Conservation (phyloP, 73 alveolate genomes). For the Paramecium bursaria region DNA sequence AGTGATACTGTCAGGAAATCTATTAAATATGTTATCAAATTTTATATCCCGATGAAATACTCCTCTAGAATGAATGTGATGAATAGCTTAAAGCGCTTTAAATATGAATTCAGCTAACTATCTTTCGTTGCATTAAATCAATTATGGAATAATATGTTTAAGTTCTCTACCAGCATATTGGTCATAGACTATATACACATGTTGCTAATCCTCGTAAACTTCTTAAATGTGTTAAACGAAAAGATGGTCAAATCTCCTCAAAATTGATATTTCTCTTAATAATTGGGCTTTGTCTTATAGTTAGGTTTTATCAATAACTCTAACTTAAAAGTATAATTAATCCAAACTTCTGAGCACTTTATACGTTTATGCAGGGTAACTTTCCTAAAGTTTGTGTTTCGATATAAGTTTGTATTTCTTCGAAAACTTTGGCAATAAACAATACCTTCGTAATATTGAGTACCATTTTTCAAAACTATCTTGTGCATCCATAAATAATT, state of each 20-base stretch:
- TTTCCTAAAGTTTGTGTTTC: conserved; percentile 44
- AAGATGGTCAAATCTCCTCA: conserved; percentile 65
- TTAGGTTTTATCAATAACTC: conserved; percentile 60
- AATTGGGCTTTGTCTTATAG: conserved; percentile 34
- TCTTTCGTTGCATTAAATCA: conserved; percentile 41
- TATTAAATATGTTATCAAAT: conserved; percentile 62
- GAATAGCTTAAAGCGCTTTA: conserved; percentile 42
- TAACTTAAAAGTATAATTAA: conserved; percentile 43
- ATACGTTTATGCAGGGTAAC: conserved; percentile 56
- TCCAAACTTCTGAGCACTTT: conserved; percentile 47
- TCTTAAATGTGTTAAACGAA: conserved; percentile 56
- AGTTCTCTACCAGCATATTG: conserved; percentile 64
- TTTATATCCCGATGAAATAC: conserved; percentile 68
- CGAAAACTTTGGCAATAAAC: conserved; percentile 59
- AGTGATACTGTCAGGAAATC: conserved; percentile 53
- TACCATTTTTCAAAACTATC: conserved; percentile 62
- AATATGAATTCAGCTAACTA: conserved; percentile 51
- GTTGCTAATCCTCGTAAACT: conserved; percentile 62
- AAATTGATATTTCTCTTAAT: conserved; percentile 52
- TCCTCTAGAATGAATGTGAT: conserved; percentile 63
- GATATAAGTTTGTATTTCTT: conserved; percentile 61
- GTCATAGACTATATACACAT: conserved; percentile 61
- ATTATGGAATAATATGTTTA: conserved; percentile 17
- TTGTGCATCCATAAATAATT: conserved; percentile 51
- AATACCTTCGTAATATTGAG: conserved; percentile 40